These are phyloP conservation scores for Fusarium sp. DNA, from an alignment of 2,329 filamentous ascomycete species.

Conservation along the genomic window DNA sequence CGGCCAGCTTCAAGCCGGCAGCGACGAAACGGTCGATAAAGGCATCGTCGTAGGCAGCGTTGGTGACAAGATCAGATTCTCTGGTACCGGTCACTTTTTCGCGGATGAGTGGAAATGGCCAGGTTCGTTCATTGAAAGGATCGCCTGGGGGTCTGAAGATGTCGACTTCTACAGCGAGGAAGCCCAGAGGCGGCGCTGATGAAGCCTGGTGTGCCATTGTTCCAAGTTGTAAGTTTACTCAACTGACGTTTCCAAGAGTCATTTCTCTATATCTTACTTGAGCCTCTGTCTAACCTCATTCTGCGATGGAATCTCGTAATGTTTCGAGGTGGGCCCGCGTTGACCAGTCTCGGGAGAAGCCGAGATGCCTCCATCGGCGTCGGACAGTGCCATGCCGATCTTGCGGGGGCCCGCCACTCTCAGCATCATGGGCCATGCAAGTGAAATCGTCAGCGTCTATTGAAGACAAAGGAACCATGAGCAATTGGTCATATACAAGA, in stretches of 20 bases:
- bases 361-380: background rate
- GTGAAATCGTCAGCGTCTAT: background rate
- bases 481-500: background rate
- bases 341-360: conserved; percentile 35
- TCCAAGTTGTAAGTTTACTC: background rate
- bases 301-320: background rate
- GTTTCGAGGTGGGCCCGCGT: background rate
- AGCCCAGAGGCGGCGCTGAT: conserved; percentile 50
- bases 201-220: conserved; percentile 9
- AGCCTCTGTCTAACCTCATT: background rate
- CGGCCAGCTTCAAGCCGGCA: conserved; percentile 52
- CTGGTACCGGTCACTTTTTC: conserved; percentile 52
- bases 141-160: conserved; percentile 56
- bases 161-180: conserved; percentile 54
- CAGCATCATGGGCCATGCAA: background rate
- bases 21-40: conserved; percentile 55
- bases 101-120: conserved; percentile 56
- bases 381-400: background rate
- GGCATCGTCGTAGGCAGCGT: conserved; percentile 49
- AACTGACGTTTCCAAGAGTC: no score
- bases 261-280: no score
- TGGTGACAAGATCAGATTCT: conserved; percentile 51
- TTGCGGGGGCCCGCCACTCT: conserved; percentile 13
- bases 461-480: background rate
- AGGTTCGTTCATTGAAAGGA: conserved; percentile 54